Base-by-base conservation (phyloP, 768 basidiomycete genomes). In the Termitomyces sp. region DNA sequence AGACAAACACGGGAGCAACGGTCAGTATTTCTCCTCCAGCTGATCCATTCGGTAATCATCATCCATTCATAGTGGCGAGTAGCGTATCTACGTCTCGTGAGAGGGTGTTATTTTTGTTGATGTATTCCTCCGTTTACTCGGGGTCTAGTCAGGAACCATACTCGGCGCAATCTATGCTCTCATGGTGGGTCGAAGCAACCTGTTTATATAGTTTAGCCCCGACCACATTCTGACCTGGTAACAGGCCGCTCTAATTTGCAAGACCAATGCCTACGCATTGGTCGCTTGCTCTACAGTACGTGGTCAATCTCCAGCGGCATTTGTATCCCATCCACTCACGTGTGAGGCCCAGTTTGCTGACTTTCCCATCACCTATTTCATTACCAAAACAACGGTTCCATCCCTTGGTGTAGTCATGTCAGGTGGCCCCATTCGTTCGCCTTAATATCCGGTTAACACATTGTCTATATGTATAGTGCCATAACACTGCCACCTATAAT, bases 1-100 rank as follows among this genome's bases (percentile, higher is more conserved):
- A 79, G 59, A 78, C 77, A 7, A 81, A 76, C 55, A 77, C 75
- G 0, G 79, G 78, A n/a, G 78, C 79, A 38, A 80, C 78, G 7
- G 68, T 68, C 27, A 48, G 65, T 42, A 18, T 16, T 38, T n/a
- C 20, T 29, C 22, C 40, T n/a, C 7, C 36, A 50, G 27, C 11
- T n/a, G 23, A 27, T 18, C 46, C 20, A 27, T 46, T 22, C 38
- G 20, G 33, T 31, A 38, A 44, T 53, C 39, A 40, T 43, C 50
- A 52, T 27, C 13, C 33, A 25, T 39, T 46, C 20, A 36, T 49
- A 68, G 67, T 79, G 76, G 72, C 66, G 78, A 40, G 70, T 76
- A 5, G 74, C 72, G 7, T 77, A 76, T 56, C 64, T 79, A 29
- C 73, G 78, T 52, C 59, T 78, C 31, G 79, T 76, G 47, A 60